phyloP scores from a whole-genome alignment of 345 rosid genomes.

The Acer saccharum region DNA sequence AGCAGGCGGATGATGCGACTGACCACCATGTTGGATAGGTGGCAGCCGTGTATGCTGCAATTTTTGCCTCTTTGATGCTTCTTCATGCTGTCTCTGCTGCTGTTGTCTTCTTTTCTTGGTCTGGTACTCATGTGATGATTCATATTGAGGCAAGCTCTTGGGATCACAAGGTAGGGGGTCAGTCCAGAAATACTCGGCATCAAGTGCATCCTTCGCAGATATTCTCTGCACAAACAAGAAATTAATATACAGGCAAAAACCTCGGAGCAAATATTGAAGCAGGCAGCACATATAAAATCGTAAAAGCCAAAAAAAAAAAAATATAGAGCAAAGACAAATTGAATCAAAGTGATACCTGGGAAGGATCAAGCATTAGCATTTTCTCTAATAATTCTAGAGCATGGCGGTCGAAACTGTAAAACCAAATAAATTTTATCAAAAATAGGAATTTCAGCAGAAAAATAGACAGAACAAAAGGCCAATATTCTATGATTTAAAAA shows the following conservation, averaged over 20 bases:
- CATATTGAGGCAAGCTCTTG: conserved; percentile 85
- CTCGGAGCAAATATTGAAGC: neutral
- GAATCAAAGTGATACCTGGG: conserved; percentile 57
- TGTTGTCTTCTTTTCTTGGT: conserved; percentile 93
- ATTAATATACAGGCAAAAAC: neutral
- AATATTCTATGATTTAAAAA: neutral
- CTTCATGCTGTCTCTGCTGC: conserved; percentile 84
- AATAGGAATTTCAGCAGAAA: neutral
- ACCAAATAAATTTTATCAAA: neutral
- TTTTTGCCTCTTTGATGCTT: conserved; percentile 86
- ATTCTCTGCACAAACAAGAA: conserved; percentile 55
- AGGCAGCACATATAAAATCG: neutral
- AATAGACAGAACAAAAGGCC: neutral
- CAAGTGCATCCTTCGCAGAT: conserved; percentile 93
- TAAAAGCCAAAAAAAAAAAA: neutral
- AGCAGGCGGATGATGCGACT: conserved; percentile 44
- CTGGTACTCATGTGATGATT: conserved; percentile 94
- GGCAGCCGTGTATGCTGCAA: conserved; percentile 77
- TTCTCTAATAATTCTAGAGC: conserved; percentile 89
- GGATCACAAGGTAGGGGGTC: conserved; percentile 97
- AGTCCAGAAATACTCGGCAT: conserved; percentile 97
- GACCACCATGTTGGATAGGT: conserved; percentile 86
- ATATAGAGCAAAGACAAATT: neutral
- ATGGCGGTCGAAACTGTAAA: conserved; percentile 73
- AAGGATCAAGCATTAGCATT: conserved; percentile 90